A percentile compares a stretch with the other conserved stretches of the same genome.
phyloP scores from a whole-genome alignment of 805 yeast genomes.

The Yamadazyma tumulicola region DNA sequence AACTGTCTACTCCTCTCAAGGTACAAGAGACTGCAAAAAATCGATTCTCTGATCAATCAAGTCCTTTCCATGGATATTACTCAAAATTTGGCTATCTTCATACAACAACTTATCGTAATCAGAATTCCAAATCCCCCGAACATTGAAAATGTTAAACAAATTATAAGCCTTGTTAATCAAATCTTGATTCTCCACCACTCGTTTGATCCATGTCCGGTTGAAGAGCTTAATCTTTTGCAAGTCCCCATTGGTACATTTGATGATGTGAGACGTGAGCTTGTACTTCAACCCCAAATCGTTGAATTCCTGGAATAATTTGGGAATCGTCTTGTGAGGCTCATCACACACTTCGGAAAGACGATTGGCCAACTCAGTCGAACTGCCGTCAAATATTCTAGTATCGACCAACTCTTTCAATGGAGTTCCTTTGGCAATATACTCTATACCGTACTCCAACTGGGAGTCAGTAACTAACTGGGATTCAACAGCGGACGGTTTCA shows the following conservation, averaged over 20 bases:
- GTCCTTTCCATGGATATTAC: slow-evolving; percentile 12
- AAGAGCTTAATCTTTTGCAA: slow-evolving; percentile 10
- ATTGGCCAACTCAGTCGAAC: neutral
- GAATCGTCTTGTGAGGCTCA: neutral
- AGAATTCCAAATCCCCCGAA: slow-evolving; percentile 14
- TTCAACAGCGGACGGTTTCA: slow-evolving; percentile 5
- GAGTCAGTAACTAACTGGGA: slow-evolving; percentile 1
- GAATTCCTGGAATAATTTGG: slow-evolving; percentile 10
- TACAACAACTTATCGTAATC: slow-evolving; percentile 12
- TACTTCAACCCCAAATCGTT: slow-evolving; percentile 15
- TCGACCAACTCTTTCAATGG: slow-evolving; percentile 1
- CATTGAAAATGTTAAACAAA: slow-evolving; percentile 7
- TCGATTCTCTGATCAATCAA: slow-evolving; percentile 9
- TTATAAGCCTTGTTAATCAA: slow-evolving; percentile 1
- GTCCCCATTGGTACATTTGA: slow-evolving; percentile 16
- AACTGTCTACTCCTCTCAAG: too few relatives aligned
- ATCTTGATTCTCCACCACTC: neutral
- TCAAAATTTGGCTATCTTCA: slow-evolving; percentile 3
- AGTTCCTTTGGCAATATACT: neutral
- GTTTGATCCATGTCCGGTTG: slow-evolving; percentile 11
- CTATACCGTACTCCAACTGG: slow-evolving; percentile 1
- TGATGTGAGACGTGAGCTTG: slow-evolving; percentile 15
- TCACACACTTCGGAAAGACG: neutral
- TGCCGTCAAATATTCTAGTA: neutral
- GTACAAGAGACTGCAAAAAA: slow-evolving; percentile 5